Evolutionary conservation across 2,329 filamentous ascomycete genomes (phyloP), one percentile per base, ranked within the genome.

Genomic region (Xylariaceae sp.): DNA sequence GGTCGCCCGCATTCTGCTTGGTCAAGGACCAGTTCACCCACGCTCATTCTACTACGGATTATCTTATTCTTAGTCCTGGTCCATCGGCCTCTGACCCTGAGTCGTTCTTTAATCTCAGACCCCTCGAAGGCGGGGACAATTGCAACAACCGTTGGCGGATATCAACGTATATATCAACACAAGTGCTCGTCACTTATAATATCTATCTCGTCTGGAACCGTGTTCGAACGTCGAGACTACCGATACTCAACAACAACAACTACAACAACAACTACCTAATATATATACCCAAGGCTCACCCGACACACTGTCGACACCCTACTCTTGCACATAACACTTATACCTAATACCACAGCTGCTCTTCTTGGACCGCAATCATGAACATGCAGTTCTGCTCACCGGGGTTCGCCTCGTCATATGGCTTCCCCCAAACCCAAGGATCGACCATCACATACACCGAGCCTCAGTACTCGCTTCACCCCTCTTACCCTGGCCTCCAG

Each of bases 101-200:
- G 71, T 72, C 71, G 23, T 69, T 73, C 71, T 65, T 72, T 73
- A 68, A 55, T 57, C 35, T 45, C 23, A 34, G 30, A 64, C 45
- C 15, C 37, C 47, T 48, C 49, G 50, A 56, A 51, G 53, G 23
- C 11, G 13, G 10, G 23, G 49, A 10, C 51, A 59, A 39, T 17
- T 56, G 58, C 61, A 57, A 51, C 58, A 60, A 59, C 42, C 45
- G 42, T 58, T 50, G 56, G 39, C 11, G 59, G 51, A 60, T 60
- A 35, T 45, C 52, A 47, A 64, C 9, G 61, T 67, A 66, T 63
- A 66, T 69, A 69, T 52, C 53, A 56, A n/a, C 56, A 47, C 15
- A 18, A 53, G 54, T 53, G 53, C 51, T 52, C 49, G 44, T 56
- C 49, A 53, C 57, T 57, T 42, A 30, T 67, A 63, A 64, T 63